Base-by-base conservation (phyloP, 495 filamentous ascomycete genomes). In the Talaromyces stipitatus region DNA sequence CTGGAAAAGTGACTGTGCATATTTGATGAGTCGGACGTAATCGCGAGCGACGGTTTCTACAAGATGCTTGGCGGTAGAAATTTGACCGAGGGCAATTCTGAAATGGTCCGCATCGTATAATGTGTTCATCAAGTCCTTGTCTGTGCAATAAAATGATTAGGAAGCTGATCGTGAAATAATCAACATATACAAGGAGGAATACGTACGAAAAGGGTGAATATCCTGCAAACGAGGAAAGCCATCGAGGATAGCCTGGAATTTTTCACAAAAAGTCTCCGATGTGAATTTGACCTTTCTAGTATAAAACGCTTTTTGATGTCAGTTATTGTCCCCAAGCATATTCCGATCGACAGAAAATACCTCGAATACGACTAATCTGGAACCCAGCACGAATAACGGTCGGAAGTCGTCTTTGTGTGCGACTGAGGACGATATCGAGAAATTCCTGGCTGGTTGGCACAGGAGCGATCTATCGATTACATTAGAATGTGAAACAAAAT, bases 251-350 rank as follows among this genome's bases (percentile, higher is more conserved):
- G 84, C 78, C 59, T 82, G 85, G 58, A 98, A 84, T 75, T 97
- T 96, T 63, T 98, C 94, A 54, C 84, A 83, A 72, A 97, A 97
- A 41, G 94, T 97, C 73, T 97, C 92, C 66, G 92, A 85, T n/a
- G 94, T 97, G 70, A 88, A 97, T 71, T 97, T 98, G 80, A 97
- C 94, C 74, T 98, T 97, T 69, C 94, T 82, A 58, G 91, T 96
- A 69, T 96, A 96, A 78, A 96, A 97, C 56, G 85, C 90, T 86
- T 22, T 61, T 54, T 51, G 32, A 57, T 27, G 47, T 68, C 14
- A 60, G 50, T 48, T 26, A 12, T 22, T n/a, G 1, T 5, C 26
- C 8, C 23, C n/a, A 2, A 16, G 3, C 2, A 38, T 16, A 18
- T 7, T 14, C 18, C 0, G 4, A 5, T 18, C n/a, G 2, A 41